Percentiles rank a stretch among this genome's conserved stretches.
Evolutionary conservation across 2,329 filamentous ascomycete genomes (phyloP).

Genomic region (Ophiostoma populinum): DNA sequence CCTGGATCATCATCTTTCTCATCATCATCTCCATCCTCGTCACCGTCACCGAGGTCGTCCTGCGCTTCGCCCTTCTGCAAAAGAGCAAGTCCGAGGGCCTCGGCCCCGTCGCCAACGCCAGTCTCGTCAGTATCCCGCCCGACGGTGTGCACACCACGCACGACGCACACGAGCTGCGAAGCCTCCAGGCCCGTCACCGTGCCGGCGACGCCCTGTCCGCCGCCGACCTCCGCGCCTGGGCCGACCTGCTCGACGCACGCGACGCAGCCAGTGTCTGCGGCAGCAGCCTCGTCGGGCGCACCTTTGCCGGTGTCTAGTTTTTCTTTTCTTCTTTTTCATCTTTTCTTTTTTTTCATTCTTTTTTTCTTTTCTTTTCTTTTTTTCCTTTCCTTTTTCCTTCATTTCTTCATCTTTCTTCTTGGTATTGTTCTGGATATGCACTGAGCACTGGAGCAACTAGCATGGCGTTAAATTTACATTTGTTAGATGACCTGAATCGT

Average conservation of each 20-base stretch:
- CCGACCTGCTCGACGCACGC: conserved; percentile 8
- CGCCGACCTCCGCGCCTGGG: conserved; percentile 12
- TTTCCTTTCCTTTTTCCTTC: neutral
- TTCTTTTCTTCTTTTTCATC: neutral
- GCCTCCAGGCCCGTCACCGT: no score
- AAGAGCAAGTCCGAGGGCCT: conserved; percentile 22
- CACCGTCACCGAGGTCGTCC: conserved; percentile 72
- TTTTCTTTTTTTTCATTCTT: neutral
- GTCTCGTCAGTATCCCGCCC: no score
- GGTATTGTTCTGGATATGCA: no score
- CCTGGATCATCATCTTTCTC: conserved; percentile 93
- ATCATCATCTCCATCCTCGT: conserved; percentile 85
- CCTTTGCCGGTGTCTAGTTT: conserved; percentile 12
- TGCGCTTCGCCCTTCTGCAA: conserved; percentile 63
- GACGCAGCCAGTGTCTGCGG: conserved; percentile 12
- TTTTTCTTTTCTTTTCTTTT: neutral
- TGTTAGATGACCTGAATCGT: neutral
- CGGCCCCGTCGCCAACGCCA: neutral
- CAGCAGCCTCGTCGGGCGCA: conserved; percentile 10
- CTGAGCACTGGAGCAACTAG: no score
- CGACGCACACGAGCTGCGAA: no score
- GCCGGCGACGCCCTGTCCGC: conserved; percentile 8
- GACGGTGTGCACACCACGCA: neutral
- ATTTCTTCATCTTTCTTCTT: no score
- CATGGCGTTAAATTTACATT: neutral